Percentiles rank a stretch among this genome's conserved stretches.
Evolutionary conservation across 2,329 filamentous ascomycete genomes (phyloP).

Genomic region (Xylariaceae sp.): DNA sequence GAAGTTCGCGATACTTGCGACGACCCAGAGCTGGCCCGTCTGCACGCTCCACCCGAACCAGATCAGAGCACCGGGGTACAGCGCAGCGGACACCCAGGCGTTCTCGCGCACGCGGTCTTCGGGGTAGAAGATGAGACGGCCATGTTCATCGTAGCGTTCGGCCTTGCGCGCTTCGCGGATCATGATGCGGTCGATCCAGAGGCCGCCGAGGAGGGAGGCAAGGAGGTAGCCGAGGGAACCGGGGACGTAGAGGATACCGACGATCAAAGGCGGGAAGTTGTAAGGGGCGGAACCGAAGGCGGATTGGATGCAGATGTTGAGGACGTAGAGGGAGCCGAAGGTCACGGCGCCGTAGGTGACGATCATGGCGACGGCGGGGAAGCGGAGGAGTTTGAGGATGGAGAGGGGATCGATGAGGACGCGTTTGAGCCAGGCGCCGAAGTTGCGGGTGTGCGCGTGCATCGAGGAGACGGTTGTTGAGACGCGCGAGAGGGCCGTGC

Average conservation of each 20-base stretch:
- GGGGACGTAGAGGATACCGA: constrained; percentile 75
- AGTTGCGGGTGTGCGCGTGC: constrained; percentile 49
- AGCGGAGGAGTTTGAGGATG: constrained; percentile 66
- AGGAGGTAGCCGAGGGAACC: constrained; percentile 67
- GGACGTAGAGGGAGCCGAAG: constrained; percentile 68
- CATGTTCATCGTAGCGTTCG: constrained; percentile 60
- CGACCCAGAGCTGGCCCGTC: constrained; percentile 60
- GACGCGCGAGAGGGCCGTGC: constrained; percentile 40
- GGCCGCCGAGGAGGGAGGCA: constrained; percentile 63
- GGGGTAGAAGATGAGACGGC: constrained; percentile 62
- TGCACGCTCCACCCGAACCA: constrained; percentile 73
- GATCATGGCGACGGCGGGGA: constrained; percentile 66
- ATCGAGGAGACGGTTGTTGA: constrained; percentile 56
- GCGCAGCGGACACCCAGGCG: constrained; percentile 64
- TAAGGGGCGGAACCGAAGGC: constrained; percentile 65
- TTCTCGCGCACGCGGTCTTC: constrained; percentile 83
- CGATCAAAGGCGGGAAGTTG: constrained; percentile 59
- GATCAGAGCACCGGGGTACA: constrained; percentile 66
- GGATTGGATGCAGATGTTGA: constrained; percentile 71
- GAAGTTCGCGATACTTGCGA: constrained; percentile 60
- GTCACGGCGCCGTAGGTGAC: constrained; percentile 71
- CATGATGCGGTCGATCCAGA: constrained; percentile 81
- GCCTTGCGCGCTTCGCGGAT: constrained; percentile 65
- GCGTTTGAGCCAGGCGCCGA: constrained; percentile 50
- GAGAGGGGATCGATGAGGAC: constrained; percentile 67